phyloP scores from a whole-genome alignment of 1,284 basidiomycete species.

The Spongiforma sp. region DNA sequence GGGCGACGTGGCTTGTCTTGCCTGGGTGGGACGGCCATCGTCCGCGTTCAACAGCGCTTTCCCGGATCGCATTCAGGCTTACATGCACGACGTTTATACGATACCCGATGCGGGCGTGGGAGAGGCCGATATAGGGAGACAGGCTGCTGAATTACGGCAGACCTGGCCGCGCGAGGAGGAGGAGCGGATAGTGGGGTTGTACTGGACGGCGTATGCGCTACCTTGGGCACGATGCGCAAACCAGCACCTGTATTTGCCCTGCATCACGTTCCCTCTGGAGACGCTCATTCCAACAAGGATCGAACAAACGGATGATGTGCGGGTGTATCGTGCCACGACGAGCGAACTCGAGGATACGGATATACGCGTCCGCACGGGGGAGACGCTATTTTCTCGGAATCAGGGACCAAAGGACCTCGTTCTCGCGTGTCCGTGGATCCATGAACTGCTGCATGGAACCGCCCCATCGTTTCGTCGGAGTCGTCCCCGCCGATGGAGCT shows the following conservation, averaged over 20 bases:
- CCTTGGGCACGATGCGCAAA: conserved; percentile 9
- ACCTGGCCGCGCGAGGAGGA: conserved; percentile 5
- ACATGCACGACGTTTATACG: conserved; percentile 7
- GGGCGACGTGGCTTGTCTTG: conserved; percentile 26
- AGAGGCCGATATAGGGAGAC: conserved; percentile 9
- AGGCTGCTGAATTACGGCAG: not conserved
- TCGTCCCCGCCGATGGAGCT: not conserved
- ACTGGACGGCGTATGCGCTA: not conserved
- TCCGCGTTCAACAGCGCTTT: conserved; percentile 33
- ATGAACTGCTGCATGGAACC: conserved; percentile 10
- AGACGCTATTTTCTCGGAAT: not conserved
- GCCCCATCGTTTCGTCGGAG: not conserved
- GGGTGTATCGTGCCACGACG: conserved; percentile 14
- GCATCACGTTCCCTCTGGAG: conserved; percentile 21
- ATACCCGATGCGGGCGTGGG: conserved; percentile 12
- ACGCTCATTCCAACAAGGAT: conserved; percentile 1
- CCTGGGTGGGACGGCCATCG: conserved; percentile 26
- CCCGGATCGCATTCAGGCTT: conserved; percentile 24
- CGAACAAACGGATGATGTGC: not conserved
- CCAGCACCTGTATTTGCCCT: conserved; percentile 20
- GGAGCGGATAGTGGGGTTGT: conserved; percentile 8
- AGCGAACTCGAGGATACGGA: conserved; percentile 17
- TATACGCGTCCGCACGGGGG: conserved; percentile 6
- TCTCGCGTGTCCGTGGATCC: conserved; percentile 27
- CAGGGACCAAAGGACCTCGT: conserved; percentile 10